A percentile compares a stretch with the other conserved stretches of the same genome.
Evolutionary conservation across 495 filamentous ascomycete species (phyloP).

Genomic region (Acidomyces sp.): DNA sequence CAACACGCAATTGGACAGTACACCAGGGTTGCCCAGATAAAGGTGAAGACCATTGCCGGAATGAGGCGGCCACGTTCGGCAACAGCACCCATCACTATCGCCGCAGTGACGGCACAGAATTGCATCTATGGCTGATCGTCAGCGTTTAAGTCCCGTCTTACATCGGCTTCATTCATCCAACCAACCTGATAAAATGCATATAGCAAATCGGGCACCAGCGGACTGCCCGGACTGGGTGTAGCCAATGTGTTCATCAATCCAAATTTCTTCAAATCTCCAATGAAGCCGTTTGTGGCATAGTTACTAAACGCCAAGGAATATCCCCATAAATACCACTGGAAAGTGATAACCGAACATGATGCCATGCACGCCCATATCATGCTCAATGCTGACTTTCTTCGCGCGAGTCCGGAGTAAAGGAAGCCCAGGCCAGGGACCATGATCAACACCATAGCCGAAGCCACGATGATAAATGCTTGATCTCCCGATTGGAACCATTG

Average conservation of each 20-base stretch:
- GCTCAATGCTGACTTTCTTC: slow-evolving; percentile 52
- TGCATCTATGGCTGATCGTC: slow-evolving; percentile 53
- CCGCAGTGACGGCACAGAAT: slow-evolving; percentile 87
- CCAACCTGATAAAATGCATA: slow-evolving; percentile 63
- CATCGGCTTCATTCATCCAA: slow-evolving; percentile 13
- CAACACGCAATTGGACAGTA: slow-evolving; percentile 95
- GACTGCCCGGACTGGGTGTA: slow-evolving; percentile 49
- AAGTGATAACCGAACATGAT: slow-evolving; percentile 50
- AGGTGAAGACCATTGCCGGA: slow-evolving; percentile 89
- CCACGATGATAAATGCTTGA: slow-evolving; percentile 78
- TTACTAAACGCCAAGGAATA: slow-evolving; percentile 58
- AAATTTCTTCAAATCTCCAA: slow-evolving; percentile 53
- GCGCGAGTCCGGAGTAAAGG: slow-evolving; percentile 51
- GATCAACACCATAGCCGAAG: slow-evolving; percentile 87
- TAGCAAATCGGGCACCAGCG: slow-evolving; percentile 49
- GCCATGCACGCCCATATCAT: slow-evolving; percentile 62
- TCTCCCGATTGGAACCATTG: slow-evolving; percentile 71
- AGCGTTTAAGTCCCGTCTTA: neutral
- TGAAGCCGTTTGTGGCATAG: slow-evolving; percentile 51
- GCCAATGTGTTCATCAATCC: slow-evolving; percentile 52
- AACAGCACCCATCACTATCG: slow-evolving; percentile 82
- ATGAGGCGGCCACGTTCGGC: slow-evolving; percentile 89
- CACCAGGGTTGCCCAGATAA: slow-evolving; percentile 91
- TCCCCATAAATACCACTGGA: slow-evolving; percentile 68
- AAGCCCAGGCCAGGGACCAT: slow-evolving; percentile 72